phyloP scores from a whole-genome alignment of 257 asterid genomes.

The Capsicum chinense region DNA sequence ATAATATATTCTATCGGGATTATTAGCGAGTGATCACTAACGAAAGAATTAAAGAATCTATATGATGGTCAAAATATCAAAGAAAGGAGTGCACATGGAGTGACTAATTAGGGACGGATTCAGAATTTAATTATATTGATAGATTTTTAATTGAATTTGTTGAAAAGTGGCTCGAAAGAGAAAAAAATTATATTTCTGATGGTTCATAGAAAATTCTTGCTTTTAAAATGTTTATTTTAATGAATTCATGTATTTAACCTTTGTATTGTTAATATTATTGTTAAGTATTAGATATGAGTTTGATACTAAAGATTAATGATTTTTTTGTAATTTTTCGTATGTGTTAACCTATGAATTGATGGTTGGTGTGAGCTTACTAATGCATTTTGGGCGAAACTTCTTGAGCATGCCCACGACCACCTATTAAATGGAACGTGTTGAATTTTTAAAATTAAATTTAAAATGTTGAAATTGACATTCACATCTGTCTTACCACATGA shows the following conservation, averaged over 20 bases:
- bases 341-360: too few relatives aligned
- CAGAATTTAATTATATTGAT: background rate
- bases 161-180: background rate
- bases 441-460: too few relatives aligned
- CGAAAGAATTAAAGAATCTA: background rate
- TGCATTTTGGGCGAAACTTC: too few relatives aligned
- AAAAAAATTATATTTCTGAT: background rate
- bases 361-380: too few relatives aligned
- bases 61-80: background rate
- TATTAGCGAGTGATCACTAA: constrained; percentile 33
- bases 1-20: constrained; percentile 39
- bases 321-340: too few relatives aligned
- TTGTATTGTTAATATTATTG: background rate
- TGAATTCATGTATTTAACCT: background rate
- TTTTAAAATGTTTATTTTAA: background rate
- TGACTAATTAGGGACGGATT: background rate
- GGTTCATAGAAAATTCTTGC: background rate
- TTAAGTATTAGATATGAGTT: too few relatives aligned
- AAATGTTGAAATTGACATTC: too few relatives aligned
- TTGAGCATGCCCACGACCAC: too few relatives aligned
- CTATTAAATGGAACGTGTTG: too few relatives aligned
- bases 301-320: too few relatives aligned
- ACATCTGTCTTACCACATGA: too few relatives aligned
- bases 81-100: background rate
- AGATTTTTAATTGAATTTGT: background rate